phyloP scores from a whole-genome alignment of 2,329 filamentous ascomycete genomes.

The Hymenoscyphus fraxineus region DNA sequence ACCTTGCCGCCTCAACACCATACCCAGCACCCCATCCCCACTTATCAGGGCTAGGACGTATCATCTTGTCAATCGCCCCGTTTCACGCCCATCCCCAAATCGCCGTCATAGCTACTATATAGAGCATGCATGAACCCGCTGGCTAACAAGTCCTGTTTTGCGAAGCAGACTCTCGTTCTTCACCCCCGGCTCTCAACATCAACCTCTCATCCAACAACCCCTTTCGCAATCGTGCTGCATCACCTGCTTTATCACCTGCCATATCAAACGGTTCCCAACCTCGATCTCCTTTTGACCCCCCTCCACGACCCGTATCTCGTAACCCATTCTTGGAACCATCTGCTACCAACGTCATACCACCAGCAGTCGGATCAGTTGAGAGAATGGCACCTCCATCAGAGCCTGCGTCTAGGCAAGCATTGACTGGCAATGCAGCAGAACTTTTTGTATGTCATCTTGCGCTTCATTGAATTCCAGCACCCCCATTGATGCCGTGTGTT shows the following conservation, averaged over 20 bases:
- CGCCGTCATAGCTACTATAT: conserved; percentile 18
- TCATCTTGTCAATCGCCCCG: conserved; percentile 31
- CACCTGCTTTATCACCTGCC: conserved; percentile 56
- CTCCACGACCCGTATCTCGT: conserved; percentile 59
- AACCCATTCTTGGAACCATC: conserved; percentile 70
- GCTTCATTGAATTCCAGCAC: not conserved
- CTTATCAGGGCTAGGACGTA: conserved; percentile 29
- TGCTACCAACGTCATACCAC: conserved; percentile 14
- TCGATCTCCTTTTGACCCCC: conserved; percentile 55
- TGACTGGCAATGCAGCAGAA: conserved; percentile 57
- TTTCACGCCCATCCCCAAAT: conserved; percentile 28
- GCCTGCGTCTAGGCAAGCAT: conserved; percentile 37
- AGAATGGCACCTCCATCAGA: conserved; percentile 48
- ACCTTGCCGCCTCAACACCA: conserved; percentile 19
- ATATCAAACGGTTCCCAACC: conserved; percentile 38
- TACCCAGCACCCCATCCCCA: conserved; percentile 26
- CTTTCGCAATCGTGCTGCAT: conserved; percentile 69
- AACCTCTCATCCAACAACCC: conserved; percentile 75
- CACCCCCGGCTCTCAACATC: conserved; percentile 52
- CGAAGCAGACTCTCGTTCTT: conserved; percentile 35
- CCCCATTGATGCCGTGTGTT: not conserved
- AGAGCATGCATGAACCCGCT: conserved; percentile 29
- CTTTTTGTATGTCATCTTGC: conserved; percentile 64
- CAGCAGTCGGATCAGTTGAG: conserved; percentile 37
- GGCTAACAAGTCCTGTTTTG: conserved; percentile 30